Evolutionary conservation across 1,284 basidiomycete genomes (phyloP), one percentile per base, ranked within the genome.

Genomic region (Malassezia caprae): DNA sequence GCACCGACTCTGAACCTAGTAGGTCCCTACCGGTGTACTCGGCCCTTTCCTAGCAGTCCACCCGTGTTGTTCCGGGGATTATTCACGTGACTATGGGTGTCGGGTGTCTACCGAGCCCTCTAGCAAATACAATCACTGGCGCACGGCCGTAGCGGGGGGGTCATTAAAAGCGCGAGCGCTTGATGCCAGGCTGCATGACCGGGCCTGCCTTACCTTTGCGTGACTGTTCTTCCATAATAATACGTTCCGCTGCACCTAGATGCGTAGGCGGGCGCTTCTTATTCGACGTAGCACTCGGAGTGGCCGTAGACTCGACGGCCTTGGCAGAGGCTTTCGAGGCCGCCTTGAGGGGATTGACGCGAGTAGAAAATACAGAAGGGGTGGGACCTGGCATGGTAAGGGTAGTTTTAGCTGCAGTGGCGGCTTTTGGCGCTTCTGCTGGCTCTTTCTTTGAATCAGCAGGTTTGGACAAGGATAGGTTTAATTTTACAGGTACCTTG

Each of bases 161-260:
- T 26, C 28, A 26, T 59, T 53, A 68, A 51, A 68, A 68, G 4
- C 66, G 64, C 27, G 61, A 64, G 3, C 66, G 62, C 49, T 68
- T 68, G 48, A 64, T 43, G 19, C 61, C 61, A 40, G 53, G 56
- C 41, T 68, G 60, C 60, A 63, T 64, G 41, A 57, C 56, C 2
- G 66, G 64, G 4, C 64, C 66, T 19, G 51, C 42, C 59, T 53
- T 49, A 41, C 52, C 51, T 45, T 60, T 57, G 8, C 51, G 31
- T 32, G 44, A 39, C 27, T 67, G 46, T 35, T 72, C 69, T 40
- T 72, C 69, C 31, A 61, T 53, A 53, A 69, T 72, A 55, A 72
- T 72, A 42, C 63, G 61, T 45, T 72, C 69, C 1, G 69, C 69
- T 49, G 65, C 65, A 11, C 68, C 67, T 48, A 65, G 52, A 51